Conservation (phyloP, 2,329 filamentous ascomycete genomes). For the Sporothrix brasiliensis region DNA sequence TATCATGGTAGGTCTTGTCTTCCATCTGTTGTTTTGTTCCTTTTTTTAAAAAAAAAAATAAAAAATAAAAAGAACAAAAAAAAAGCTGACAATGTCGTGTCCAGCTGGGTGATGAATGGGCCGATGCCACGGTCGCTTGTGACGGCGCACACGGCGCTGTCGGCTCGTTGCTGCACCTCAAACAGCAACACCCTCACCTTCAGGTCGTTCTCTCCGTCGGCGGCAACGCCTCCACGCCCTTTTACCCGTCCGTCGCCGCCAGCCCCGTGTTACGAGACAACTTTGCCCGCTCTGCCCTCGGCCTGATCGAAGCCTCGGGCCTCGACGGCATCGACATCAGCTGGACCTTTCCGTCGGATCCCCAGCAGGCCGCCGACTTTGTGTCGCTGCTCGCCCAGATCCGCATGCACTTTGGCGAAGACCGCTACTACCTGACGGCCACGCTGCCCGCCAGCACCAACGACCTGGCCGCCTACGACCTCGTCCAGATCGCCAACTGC, state of each 20-base stretch:
- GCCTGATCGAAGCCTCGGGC: conserved; percentile 69
- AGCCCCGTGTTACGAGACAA: conserved; percentile 63
- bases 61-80: no score
- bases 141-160: conserved; percentile 72
- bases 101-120: conserved; percentile 80
- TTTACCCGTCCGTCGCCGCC: conserved; percentile 69
- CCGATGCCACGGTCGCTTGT: conserved; percentile 71
- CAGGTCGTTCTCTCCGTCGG: conserved; percentile 79
- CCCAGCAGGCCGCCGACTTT: conserved; percentile 70
- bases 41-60: no score
- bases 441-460: conserved; percentile 70
- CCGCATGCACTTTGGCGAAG: conserved; percentile 67
- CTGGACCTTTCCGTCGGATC: conserved; percentile 74
- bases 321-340: conserved; percentile 79
- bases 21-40: neutral
- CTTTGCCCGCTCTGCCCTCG: conserved; percentile 69
- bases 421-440: conserved; percentile 70
- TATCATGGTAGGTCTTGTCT: conserved; percentile 66
- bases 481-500: conserved; percentile 63
- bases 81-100: no score
- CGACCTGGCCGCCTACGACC: conserved; percentile 69
- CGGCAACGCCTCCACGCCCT: conserved; percentile 65
- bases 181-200: conserved; percentile 69
- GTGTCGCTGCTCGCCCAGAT: conserved; percentile 67
- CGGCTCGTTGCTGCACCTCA: conserved; percentile 72